Conservation (phyloP, 345 rosid species). For the Pelargonium nanum region DNA sequence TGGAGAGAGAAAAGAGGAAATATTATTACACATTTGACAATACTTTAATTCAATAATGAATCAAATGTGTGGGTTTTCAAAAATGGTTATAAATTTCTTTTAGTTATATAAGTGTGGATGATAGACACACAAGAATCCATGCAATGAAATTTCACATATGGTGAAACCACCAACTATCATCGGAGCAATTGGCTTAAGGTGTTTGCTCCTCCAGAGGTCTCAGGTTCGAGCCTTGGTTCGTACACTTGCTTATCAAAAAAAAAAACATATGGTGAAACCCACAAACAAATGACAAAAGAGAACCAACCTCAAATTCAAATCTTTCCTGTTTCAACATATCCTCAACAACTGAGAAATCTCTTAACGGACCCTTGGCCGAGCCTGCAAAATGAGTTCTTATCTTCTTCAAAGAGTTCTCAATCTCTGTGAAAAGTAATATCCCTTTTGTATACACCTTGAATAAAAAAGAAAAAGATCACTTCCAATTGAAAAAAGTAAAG, state of each 20-base stretch:
- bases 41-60: too few species aligned
- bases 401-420: conserved; percentile 40
- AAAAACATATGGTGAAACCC: too few species aligned
- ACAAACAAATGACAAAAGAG: conserved; percentile 1
- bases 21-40: too few species aligned
- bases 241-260: too few species aligned
- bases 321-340: conserved; percentile 61
- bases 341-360: conserved; percentile 44
- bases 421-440: conserved; percentile 44
- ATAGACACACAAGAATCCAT: not conserved
- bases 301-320: conserved; percentile 55
- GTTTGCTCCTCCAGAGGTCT: too few species aligned
- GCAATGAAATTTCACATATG: not conserved
- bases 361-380: conserved; percentile 26
- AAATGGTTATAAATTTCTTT: too few species aligned
- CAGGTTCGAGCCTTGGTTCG: too few species aligned
- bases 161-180: too few species aligned
- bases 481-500: not conserved
- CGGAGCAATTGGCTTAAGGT: too few species aligned
- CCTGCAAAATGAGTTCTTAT: conserved; percentile 34
- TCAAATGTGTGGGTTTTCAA: too few species aligned
- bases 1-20: too few species aligned
- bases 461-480: conserved; percentile 12
- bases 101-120: too few species aligned
- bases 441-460: conserved; percentile 57